A percentile compares a stretch with the other conserved stretches of the same genome.
Conservation (phyloP, 495 filamentous ascomycete species). For the Aspergillus heteromorphus region DNA sequence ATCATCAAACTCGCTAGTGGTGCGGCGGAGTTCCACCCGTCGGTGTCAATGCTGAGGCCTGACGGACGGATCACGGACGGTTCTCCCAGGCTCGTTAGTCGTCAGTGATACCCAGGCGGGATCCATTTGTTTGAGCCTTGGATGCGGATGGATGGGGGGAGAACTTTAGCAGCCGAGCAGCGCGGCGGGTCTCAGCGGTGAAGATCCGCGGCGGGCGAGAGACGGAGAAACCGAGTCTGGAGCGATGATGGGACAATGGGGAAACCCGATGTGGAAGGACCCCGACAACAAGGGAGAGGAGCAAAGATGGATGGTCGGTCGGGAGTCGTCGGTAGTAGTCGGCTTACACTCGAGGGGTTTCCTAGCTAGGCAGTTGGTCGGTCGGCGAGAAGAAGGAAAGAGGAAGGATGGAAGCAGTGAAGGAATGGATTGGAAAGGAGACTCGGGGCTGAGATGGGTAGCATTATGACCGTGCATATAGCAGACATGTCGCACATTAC, state of each 20-base stretch:
- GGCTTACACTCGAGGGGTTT: background rate
- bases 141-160: background rate
- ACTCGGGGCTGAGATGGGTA: background rate
- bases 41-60: background rate
- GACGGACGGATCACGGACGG: too few relatives aligned
- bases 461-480: background rate
- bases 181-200: background rate
- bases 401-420: background rate
- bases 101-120: background rate
- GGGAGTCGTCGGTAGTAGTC: background rate
- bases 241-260: background rate
- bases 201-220: background rate
- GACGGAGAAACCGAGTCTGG: constrained; percentile 1
- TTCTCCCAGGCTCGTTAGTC: too few relatives aligned
- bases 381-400: background rate
- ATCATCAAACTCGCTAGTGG: background rate
- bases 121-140: background rate
- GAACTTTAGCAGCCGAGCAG: background rate
- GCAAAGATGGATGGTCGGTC: too few relatives aligned
- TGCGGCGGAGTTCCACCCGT: background rate
- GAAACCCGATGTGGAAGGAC: background rate
- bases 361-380: too few relatives aligned
- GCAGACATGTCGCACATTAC: background rate
- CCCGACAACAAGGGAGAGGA: background rate
- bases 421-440: background rate